phyloP scores from a whole-genome alignment of 495 filamentous ascomycete species.

The Alectoria sarmentosa region DNA sequence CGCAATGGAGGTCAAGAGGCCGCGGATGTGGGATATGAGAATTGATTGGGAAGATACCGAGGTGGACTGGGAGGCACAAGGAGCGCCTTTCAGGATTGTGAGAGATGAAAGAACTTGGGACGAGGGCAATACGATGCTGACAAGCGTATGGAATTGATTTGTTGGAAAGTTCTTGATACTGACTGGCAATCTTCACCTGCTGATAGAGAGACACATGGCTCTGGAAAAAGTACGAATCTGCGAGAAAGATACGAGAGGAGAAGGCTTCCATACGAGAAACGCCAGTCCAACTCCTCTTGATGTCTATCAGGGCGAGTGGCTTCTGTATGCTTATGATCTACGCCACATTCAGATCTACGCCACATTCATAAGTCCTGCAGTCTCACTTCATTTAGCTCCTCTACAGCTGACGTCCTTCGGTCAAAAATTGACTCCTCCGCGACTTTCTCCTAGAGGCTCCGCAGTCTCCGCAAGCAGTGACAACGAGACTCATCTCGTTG shows the following conservation, averaged over 20 bases:
- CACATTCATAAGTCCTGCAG: background rate
- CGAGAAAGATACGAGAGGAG: background rate
- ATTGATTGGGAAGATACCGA: background rate
- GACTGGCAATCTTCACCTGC: background rate
- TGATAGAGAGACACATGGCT: background rate
- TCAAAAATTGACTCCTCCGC: background rate
- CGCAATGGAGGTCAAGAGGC: background rate
- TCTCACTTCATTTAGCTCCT: background rate
- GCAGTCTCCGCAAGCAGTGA: background rate
- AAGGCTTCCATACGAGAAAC: background rate
- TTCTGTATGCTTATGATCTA: background rate
- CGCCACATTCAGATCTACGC: no score
- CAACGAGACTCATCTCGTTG: constrained; percentile 9
- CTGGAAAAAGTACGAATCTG: background rate
- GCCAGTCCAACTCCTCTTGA: background rate
- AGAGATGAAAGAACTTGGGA: background rate
- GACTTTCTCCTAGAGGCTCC: background rate
- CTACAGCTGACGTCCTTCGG: background rate
- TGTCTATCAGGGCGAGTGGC: background rate
- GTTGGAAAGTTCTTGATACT: background rate
- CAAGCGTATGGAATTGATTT: background rate
- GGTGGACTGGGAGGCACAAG: background rate
- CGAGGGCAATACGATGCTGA: background rate
- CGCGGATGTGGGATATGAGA: background rate
- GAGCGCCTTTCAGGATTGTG: background rate